These are phyloP conservation scores for Gelatoporia subvermispora DNA, from an alignment of 768 basidiomycete genomes.

Conservation along the genomic window DNA sequence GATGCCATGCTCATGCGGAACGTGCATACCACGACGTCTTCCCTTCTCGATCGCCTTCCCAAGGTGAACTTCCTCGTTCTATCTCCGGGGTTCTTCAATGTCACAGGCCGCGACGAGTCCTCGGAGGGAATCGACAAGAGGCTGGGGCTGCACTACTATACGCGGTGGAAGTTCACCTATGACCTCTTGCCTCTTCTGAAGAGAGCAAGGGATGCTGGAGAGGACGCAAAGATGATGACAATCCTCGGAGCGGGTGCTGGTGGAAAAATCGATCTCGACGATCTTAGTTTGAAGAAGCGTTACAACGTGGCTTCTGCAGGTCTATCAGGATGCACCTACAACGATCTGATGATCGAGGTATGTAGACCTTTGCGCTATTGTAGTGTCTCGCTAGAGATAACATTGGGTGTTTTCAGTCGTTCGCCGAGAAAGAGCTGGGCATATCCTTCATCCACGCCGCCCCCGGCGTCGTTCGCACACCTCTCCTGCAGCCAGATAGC, in stretches of 20 bases:
- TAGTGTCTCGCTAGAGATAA: not conserved
- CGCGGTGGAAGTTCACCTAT: slow-evolving; percentile 45
- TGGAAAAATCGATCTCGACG: slow-evolving; percentile 38
- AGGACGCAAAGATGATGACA: slow-evolving; percentile 46
- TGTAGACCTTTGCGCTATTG: not conserved
- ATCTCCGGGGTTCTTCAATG: slow-evolving; percentile 37
- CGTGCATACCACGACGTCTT: slow-evolving; percentile 31
- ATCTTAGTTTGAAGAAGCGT: slow-evolving; percentile 46
- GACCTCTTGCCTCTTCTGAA: slow-evolving; percentile 41
- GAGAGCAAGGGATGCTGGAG: slow-evolving; percentile 39
- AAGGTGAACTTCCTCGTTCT: slow-evolving; percentile 53
- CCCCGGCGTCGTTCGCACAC: slow-evolving; percentile 31
- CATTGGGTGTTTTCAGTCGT: slow-evolving; percentile 24
- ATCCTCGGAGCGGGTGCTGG: slow-evolving; percentile 36
- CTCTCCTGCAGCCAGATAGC: slow-evolving; percentile 7
- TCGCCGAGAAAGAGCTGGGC: slow-evolving; percentile 34
- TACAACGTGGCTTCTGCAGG: slow-evolving; percentile 34
- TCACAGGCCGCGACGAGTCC: slow-evolving; percentile 37
- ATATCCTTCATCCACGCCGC: slow-evolving; percentile 42
- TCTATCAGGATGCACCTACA: slow-evolving; percentile 38
- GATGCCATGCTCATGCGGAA: slow-evolving; percentile 51
- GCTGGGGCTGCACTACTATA: slow-evolving; percentile 46
- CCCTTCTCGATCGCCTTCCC: slow-evolving; percentile 27
- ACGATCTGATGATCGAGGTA: slow-evolving; percentile 52
- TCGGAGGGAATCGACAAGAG: slow-evolving; percentile 41